A percentile compares a stretch with the other conserved stretches of the same genome.
phyloP scores from a whole-genome alignment of 2,329 filamentous ascomycete species.

The Pyrenophora graminea region DNA sequence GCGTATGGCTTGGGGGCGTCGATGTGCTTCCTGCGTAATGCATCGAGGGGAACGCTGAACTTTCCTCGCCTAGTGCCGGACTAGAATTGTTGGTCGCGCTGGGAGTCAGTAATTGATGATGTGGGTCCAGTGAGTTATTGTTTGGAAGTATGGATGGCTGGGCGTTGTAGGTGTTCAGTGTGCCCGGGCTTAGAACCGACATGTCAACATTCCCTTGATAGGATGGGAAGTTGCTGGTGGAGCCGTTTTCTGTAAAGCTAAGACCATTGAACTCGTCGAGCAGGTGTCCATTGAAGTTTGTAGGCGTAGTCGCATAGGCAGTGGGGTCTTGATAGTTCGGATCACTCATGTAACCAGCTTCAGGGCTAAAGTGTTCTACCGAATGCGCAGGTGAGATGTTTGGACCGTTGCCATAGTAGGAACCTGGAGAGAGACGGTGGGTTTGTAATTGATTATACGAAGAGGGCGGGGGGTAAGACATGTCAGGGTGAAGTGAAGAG shows the following conservation, averaged over 20 bases:
- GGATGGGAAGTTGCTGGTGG: slow-evolving; percentile 25
- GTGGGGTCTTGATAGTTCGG: slow-evolving; percentile 38
- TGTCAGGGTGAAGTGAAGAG: slow-evolving; percentile 41
- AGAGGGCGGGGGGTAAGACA: slow-evolving; percentile 38
- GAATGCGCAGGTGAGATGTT: slow-evolving; percentile 46
- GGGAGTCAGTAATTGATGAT: slow-evolving; percentile 43
- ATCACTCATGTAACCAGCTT: slow-evolving; percentile 42
- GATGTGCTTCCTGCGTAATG: slow-evolving; percentile 30
- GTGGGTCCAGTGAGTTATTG: slow-evolving; percentile 30
- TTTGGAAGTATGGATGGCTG: slow-evolving; percentile 28
- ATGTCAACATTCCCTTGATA: slow-evolving; percentile 34
- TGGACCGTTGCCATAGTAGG: slow-evolving; percentile 36
- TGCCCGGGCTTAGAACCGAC: slow-evolving; percentile 33
- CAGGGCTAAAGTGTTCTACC: slow-evolving; percentile 46
- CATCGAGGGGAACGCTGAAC: slow-evolving; percentile 22
- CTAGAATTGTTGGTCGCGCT: slow-evolving; percentile 44
- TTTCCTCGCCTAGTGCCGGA: slow-evolving; percentile 41
- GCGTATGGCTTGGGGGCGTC: slow-evolving; percentile 33
- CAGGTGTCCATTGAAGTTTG: slow-evolving; percentile 37
- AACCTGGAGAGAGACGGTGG: slow-evolving; percentile 36
- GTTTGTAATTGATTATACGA: slow-evolving; percentile 31
- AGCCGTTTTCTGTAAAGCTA: slow-evolving; percentile 34
- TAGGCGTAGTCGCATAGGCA: slow-evolving; percentile 41
- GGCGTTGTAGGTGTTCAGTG: slow-evolving; percentile 38
- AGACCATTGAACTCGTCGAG: slow-evolving; percentile 38